Evolutionary conservation across 2,329 filamentous ascomycete genomes (phyloP), one percentile per base, ranked within the genome.

Genomic region (Lecanicillium sp.): DNA sequence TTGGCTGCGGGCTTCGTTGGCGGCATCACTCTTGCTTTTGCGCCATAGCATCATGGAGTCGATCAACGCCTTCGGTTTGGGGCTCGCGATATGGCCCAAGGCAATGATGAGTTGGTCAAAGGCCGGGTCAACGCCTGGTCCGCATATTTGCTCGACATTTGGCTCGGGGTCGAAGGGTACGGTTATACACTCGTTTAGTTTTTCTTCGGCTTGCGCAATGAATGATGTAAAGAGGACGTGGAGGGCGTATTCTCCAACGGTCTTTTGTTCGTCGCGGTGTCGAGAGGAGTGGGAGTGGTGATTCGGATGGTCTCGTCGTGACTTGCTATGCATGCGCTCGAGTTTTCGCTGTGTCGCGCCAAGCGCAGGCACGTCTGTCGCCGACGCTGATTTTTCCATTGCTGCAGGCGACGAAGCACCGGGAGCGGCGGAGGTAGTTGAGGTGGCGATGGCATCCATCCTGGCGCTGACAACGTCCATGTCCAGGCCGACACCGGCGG

Each of bases 11-110:
- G 86, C 84, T 54, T 84, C 79, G 56, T 81, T 84, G 23, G 90
- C 90, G 19, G 86, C 83, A 66, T 97, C 91, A 55, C 90, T 95
- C 70, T 97, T 97, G 55, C 82, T 87, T 67, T 96, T 97, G 48
- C 93, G 83, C 93, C 93, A 98, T 26, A 95, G 78, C 88, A 98
- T 98, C 65, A 98, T 90, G 17, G 88, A 90, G 66, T 98, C 93
- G 59, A 98, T 96, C 44, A 98, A 70, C 5, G 90, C 87, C 63
- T 95, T 97, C 5, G 94, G 94, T 62, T 94, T 95, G 56, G 90
- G 86, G 51, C 89, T 87, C 45, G 91, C 89, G 60, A 98, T 95
- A 63, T 97, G 91, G 3, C 93, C 93, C 32, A 98, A 75, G 14
- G 94, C 93, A 23, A 84, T 83, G 54, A 98, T 94, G 58, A 95